Conservation (phyloP, 2,329 filamentous ascomycete genomes). For the Apiospora hydei region DNA sequence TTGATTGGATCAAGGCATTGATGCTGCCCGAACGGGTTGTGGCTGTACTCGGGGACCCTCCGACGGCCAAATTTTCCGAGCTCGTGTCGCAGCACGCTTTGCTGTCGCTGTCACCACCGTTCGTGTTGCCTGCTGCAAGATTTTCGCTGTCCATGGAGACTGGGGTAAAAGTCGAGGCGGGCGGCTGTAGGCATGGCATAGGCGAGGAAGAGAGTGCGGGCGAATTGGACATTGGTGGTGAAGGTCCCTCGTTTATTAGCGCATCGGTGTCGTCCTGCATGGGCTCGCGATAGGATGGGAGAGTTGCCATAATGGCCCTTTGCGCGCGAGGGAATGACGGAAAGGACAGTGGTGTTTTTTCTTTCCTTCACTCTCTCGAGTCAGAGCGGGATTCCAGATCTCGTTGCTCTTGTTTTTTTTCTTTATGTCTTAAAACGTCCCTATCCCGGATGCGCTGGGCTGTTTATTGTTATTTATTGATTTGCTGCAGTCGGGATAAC, state of each 20-base stretch:
- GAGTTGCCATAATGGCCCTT: slow-evolving; percentile 33
- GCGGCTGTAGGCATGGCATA: slow-evolving; percentile 39
- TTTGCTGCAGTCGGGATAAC: slow-evolving; percentile 16
- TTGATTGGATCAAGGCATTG: slow-evolving; percentile 43
- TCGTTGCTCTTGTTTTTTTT: neutral
- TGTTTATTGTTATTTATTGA: slow-evolving; percentile 16
- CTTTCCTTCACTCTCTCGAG: neutral
- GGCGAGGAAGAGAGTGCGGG: slow-evolving; percentile 41
- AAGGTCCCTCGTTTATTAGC: slow-evolving; percentile 34
- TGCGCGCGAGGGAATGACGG: slow-evolving; percentile 9
- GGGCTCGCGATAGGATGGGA: slow-evolving; percentile 34
- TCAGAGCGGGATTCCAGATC: slow-evolving; percentile 14
- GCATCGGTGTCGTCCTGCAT: slow-evolving; percentile 38
- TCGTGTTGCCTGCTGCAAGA: neutral
- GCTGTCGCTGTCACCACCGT: slow-evolving; percentile 1
- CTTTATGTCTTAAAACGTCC: slow-evolving; percentile 16
- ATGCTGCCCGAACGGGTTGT: slow-evolving; percentile 33
- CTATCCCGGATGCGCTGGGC: slow-evolving; percentile 15
- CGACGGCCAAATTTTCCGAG: slow-evolving; percentile 3
- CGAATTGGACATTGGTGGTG: slow-evolving; percentile 37
- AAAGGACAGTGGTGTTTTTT: slow-evolving; percentile 10
- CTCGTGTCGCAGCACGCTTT: slow-evolving; percentile 24
- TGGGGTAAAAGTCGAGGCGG: slow-evolving; percentile 41
- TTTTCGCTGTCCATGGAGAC: slow-evolving; percentile 42
- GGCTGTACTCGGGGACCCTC: slow-evolving; percentile 29